Evolutionary conservation across 768 basidiomycete genomes (phyloP).

Genomic region (Infundibulicybe gibba): DNA sequence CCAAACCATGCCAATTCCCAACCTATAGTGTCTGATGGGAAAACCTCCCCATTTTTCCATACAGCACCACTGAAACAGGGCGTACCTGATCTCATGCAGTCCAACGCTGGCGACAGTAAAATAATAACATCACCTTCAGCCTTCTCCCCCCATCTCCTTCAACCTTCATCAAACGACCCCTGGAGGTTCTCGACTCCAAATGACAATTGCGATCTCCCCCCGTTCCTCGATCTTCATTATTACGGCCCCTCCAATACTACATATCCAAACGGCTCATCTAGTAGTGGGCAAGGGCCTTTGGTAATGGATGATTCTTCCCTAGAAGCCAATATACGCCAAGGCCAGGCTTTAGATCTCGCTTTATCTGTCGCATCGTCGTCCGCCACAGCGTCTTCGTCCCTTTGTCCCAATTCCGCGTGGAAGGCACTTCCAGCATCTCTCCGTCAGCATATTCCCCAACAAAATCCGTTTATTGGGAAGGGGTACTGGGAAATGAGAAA

Average conservation of each 20-base stretch:
- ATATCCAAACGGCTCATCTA: constrained; percentile 5
- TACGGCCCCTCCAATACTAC: constrained; percentile 28
- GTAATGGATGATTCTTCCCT: not conserved
- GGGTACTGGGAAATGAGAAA: constrained; percentile 3
- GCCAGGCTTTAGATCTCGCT: constrained; percentile 38
- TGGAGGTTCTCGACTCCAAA: constrained; percentile 21
- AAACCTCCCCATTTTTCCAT: too few relatives aligned
- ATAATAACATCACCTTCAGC: constrained; percentile 1
- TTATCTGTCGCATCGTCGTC: constrained; percentile 20
- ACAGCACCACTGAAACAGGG: too few relatives aligned
- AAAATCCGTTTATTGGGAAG: constrained; percentile 2
- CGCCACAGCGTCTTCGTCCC: constrained; percentile 5
- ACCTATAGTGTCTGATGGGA: constrained; percentile 17
- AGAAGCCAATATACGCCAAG: constrained; percentile 4
- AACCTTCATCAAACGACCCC: constrained; percentile 12
- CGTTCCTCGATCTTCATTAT: constrained; percentile 76
- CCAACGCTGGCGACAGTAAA: not conserved
- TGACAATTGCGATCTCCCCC: constrained; percentile 38
- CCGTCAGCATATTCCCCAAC: constrained; percentile 10
- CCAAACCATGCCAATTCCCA: constrained; percentile 25
- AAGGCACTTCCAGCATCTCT: constrained; percentile 12
- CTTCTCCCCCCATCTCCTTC: constrained; percentile 9
- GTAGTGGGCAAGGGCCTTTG: constrained; percentile 8
- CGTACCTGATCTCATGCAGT: too few relatives aligned
- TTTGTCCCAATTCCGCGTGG: not conserved